Percentiles rank a stretch among this genome's conserved stretches.
phyloP scores from a whole-genome alignment of 129 eudicot genomes.

The Lactuca saligna region DNA sequence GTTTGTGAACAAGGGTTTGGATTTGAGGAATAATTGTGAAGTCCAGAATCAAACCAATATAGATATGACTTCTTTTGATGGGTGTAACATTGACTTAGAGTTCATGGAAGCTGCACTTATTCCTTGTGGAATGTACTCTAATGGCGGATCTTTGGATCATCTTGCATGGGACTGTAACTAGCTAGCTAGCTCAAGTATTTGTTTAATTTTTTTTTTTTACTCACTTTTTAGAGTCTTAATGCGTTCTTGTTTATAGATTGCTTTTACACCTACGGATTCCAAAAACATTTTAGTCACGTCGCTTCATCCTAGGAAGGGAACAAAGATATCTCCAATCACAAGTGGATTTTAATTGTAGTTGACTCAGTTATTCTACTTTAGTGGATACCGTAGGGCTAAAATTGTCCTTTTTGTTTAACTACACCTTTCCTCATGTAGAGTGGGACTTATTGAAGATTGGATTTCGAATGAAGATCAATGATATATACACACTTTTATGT shows the following conservation, averaged over 20 bases:
- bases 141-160: slow-evolving; percentile 50
- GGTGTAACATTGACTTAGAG: slow-evolving; percentile 62
- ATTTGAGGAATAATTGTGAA: slow-evolving; percentile 24
- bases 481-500: background rate
- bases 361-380: slow-evolving; percentile 1
- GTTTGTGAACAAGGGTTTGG: slow-evolving; percentile 23
- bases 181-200: slow-evolving; percentile 20
- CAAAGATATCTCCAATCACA: background rate
- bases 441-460: background rate
- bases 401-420: background rate
- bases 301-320: background rate
- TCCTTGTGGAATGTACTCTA: slow-evolving; percentile 53
- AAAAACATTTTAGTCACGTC: background rate
- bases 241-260: slow-evolving; percentile 23
- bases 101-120: slow-evolving; percentile 68
- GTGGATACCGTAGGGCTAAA: background rate
- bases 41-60: slow-evolving; percentile 19
- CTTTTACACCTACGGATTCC: slow-evolving; percentile 7
- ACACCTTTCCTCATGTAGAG: background rate
- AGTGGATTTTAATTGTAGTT: background rate
- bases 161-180: slow-evolving; percentile 70
- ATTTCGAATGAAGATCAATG: background rate
- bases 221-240: slow-evolving; percentile 19
- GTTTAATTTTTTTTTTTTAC: background rate
- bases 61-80: slow-evolving; percentile 44